Evolutionary conservation across 768 basidiomycete species (phyloP).

Genomic region (Xerocomus spinulosus): DNA sequence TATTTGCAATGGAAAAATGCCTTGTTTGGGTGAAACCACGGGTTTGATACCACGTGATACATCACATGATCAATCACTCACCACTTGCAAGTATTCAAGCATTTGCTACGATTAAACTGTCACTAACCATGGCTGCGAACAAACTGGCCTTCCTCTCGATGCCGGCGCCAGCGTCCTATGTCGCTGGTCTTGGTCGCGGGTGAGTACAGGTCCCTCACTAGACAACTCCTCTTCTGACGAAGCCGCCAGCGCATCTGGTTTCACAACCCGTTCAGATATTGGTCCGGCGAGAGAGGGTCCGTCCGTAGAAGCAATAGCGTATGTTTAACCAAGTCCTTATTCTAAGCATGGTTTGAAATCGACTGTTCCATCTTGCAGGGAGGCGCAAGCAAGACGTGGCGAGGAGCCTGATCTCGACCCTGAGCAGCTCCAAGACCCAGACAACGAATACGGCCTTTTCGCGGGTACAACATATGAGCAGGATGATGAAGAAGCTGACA

Average conservation of each 20-base stretch:
- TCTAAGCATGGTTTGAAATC: background rate
- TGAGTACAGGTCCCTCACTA: conserved; percentile 35
- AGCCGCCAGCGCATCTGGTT: conserved; percentile 77
- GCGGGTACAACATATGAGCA: conserved; percentile 94
- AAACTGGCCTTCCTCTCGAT: conserved; percentile 81
- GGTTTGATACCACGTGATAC: no score
- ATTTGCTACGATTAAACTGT: no score
- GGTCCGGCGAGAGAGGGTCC: conserved; percentile 96
- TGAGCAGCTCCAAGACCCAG: conserved; percentile 93
- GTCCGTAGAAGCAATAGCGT: conserved; percentile 88
- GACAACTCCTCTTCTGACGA: conserved; percentile 9
- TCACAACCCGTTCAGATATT: conserved; percentile 97
- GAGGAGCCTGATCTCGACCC: conserved; percentile 87
- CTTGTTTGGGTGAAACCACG: no score
- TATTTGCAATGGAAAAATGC: no score
- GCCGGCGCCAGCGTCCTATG: conserved; percentile 95
- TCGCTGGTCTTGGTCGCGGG: conserved; percentile 98
- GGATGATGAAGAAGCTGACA: conserved; percentile 96
- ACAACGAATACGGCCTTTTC: conserved; percentile 95
- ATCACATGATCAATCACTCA: no score
- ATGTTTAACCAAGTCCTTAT: conserved; percentile 29
- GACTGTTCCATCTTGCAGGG: conserved; percentile 42
- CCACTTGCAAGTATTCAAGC: no score
- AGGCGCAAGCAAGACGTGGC: conserved; percentile 80
- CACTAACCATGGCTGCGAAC: conserved; percentile 38